Evolutionary conservation across 257 asterid genomes (phyloP).

Genomic region (Anisodus tanguticus): DNA sequence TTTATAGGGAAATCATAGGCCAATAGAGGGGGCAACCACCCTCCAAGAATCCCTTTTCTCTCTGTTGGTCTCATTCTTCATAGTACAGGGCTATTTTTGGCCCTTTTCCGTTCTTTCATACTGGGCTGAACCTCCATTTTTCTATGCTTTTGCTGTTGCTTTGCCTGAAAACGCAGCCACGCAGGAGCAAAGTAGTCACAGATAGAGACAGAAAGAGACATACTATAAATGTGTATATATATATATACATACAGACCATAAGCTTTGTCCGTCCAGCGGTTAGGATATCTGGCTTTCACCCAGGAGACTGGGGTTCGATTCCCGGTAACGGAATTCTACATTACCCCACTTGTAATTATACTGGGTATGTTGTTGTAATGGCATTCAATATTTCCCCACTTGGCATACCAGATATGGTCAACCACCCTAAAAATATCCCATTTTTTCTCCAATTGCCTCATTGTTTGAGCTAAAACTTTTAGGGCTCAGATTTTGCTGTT

Average conservation of each 20-base stretch:
- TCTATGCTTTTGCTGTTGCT: not conserved
- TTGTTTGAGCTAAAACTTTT: too few species aligned
- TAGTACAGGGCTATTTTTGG: too few species aligned
- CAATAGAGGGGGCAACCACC: slow-evolving; percentile 25
- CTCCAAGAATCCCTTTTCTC: not conserved
- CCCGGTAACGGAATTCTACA: slow-evolving; percentile 73
- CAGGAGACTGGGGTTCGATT: slow-evolving; percentile 96
- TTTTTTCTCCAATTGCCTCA: too few species aligned
- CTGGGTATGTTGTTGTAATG: too few species aligned
- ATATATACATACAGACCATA: too few species aligned
- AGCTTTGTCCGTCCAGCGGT: slow-evolving; percentile 67
- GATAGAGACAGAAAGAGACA: too few species aligned
- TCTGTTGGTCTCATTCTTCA: not conserved
- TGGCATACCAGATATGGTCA: too few species aligned
- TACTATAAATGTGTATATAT: not conserved
- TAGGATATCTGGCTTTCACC: slow-evolving; percentile 99
- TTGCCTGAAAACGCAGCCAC: not conserved
- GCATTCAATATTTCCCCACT: too few species aligned
- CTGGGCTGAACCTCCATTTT: not conserved
- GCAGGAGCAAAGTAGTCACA: too few species aligned
- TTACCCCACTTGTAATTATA: too few species aligned
- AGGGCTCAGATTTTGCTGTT: not conserved
- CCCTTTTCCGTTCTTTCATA: too few species aligned
- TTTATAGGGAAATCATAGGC: not conserved
- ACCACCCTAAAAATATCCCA: too few species aligned